Evolutionary conservation across 345 rosid species (phyloP).

Genomic region (Ricinus communis): DNA sequence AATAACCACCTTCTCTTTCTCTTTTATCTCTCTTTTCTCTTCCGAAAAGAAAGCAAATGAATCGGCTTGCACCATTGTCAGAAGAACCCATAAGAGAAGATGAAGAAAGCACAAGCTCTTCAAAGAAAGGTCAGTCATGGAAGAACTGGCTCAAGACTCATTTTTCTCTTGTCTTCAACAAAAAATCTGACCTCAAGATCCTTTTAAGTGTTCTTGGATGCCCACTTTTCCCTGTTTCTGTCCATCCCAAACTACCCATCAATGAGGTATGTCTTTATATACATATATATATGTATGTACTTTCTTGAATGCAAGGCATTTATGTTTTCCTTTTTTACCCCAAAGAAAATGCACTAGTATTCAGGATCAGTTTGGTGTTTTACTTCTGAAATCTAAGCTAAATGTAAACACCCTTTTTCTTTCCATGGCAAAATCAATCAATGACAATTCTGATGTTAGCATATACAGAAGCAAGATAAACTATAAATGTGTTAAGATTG

Average conservation of each 20-base stretch:
- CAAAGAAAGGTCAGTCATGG: constrained; percentile 54
- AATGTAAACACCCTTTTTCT: too few species aligned
- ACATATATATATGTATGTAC: not conserved
- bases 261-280: constrained; percentile 41
- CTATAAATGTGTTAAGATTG: too few species aligned
- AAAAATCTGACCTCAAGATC: constrained; percentile 57
- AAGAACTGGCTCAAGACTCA: constrained; percentile 68
- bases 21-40: constrained; percentile 13
- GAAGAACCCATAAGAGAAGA: constrained; percentile 71
- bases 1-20: not conserved
- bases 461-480: too few species aligned
- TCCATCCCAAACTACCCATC: constrained; percentile 42
- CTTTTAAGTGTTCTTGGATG: constrained; percentile 83
- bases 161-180: constrained; percentile 47
- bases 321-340: not conserved
- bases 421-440: too few species aligned
- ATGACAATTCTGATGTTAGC: too few species aligned
- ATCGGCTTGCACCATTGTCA: constrained; percentile 73
- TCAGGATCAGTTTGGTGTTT: too few species aligned
- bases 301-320: not conserved
- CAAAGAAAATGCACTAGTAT: too few species aligned
- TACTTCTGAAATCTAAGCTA: not conserved
- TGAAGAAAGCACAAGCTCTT: constrained; percentile 26
- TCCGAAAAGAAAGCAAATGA: constrained; percentile 29
- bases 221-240: constrained; percentile 80